Evolutionary conservation across 129 eudicot genomes (phyloP), one percentile per base, ranked within the genome.

Genomic region (Artemisia argyi): DNA sequence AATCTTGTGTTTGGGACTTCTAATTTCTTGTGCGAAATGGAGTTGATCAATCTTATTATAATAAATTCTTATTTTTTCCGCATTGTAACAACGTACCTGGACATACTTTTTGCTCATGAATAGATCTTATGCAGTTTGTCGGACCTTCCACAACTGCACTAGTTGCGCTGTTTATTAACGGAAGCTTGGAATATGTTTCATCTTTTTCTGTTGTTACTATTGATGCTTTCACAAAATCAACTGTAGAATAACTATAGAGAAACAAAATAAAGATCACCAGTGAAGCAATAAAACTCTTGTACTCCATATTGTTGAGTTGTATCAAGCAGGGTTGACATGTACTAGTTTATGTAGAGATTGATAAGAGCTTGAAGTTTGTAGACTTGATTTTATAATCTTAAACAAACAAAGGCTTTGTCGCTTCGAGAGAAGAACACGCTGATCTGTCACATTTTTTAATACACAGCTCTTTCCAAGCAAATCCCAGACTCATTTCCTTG

Each of bases 41-140:
- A 4, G 7, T 32, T 32, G 7, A 32, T 32, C 42, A 3, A 32
- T 0, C 6, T 32, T 32, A 32, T 32, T 32, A 32, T 4, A 4
- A 32, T 32, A 32, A 32, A 32, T 5, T 32, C 42, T 32, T 32
- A 1, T 32, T 32, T 32, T 32, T 68, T 68, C 32, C 1, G 10
- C 32, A 70, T 17, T 3, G 22, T 70, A 70, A 70, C 53, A 35
- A 32, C 35, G 30, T 70, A 70, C 75, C 55, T 70, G 39, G 54
- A 35, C 75, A 70, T 12, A 60, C 56, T 7, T 72, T 17, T 46
- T 60, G 3, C 19, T 58, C 57, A n/a, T n/a, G 49, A 16, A 72
- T 72, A n/a, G 26, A 20, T 20, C 22, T 20, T 20, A 20, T 20
- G 22, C 22, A 20, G 22, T 20, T 20, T 20, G 22, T 20, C 22